Conservation (phyloP, 352 stramenopile species). For the Pythium guiyangense region DNA sequence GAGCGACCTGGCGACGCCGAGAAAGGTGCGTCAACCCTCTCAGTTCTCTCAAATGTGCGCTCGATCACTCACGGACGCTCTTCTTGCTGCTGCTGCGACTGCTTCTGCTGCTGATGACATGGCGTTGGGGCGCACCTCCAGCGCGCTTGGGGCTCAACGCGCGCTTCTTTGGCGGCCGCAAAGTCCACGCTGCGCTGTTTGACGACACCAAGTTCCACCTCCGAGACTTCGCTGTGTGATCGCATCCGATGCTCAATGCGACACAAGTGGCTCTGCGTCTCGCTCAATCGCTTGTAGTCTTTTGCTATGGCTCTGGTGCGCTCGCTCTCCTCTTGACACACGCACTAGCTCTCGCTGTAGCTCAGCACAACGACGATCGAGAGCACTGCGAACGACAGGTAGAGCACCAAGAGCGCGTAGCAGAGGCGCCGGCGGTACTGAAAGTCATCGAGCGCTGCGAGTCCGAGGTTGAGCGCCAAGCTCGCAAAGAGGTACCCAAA, state of each 20-base stretch:
- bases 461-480: conserved; percentile 58
- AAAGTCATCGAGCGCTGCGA: conserved; percentile 54
- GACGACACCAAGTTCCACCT: conserved; percentile 75
- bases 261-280: neutral
- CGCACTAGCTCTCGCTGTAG: conserved; percentile 7
- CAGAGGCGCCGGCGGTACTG: conserved; percentile 54
- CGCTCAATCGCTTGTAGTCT: neutral
- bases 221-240: conserved; percentile 45
- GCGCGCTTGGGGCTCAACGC: conserved; percentile 78
- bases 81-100: neutral
- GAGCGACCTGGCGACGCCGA: conserved; percentile 52
- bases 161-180: conserved; percentile 87
- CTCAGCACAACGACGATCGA: conserved; percentile 46
- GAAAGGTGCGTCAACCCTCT: conserved; percentile 74
- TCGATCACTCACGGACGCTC: neutral
- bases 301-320: no score
- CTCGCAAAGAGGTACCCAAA: conserved; percentile 65
- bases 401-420: conserved; percentile 53
- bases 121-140: conserved; percentile 15
- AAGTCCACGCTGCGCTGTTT: conserved; percentile 78
- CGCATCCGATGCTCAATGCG: neutral
- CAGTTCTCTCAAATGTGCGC: conserved; percentile 1
- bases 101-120: neutral
- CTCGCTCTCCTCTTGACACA: no score
- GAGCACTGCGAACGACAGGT: conserved; percentile 59